Conservation (phyloP, 1,284 basidiomycete species). For the Entoloma clypeatum region DNA sequence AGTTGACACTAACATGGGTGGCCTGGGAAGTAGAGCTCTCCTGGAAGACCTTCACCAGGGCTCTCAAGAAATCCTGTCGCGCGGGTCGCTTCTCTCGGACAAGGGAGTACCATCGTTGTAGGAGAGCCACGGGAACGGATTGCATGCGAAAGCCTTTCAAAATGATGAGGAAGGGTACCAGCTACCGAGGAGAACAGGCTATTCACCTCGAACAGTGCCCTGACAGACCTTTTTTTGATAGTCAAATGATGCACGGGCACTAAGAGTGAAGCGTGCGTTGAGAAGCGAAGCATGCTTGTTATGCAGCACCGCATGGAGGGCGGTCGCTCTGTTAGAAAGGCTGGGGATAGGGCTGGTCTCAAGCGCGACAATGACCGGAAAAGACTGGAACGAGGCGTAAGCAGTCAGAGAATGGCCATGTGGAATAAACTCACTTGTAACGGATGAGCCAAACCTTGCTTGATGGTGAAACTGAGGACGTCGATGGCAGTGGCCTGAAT, state of each 20-base stretch:
- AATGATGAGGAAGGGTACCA: slow-evolving; percentile 1
- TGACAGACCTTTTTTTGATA: slow-evolving; percentile 68
- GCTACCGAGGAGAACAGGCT: neutral
- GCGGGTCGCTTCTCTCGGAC: slow-evolving; percentile 85
- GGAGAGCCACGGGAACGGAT: slow-evolving; percentile 61
- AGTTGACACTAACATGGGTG: slow-evolving; percentile 38
- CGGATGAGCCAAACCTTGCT: slow-evolving; percentile 94
- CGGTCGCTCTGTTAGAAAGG: slow-evolving; percentile 73
- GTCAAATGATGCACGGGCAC: slow-evolving; percentile 75
- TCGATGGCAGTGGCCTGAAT: slow-evolving; percentile 88
- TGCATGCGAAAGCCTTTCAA: slow-evolving; percentile 58
- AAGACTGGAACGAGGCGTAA: slow-evolving; percentile 51
- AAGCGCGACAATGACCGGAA: slow-evolving; percentile 89
- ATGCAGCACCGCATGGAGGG: slow-evolving; percentile 80
- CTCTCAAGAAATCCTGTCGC: slow-evolving; percentile 83
- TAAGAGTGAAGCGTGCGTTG: slow-evolving; percentile 80
- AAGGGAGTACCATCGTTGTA: slow-evolving; percentile 89
- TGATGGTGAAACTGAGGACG: slow-evolving; percentile 88
- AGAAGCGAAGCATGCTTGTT: slow-evolving; percentile 88
- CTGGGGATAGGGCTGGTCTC: slow-evolving; percentile 73
- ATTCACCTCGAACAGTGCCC: slow-evolving; percentile 47
- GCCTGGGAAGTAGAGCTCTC: slow-evolving; percentile 44
- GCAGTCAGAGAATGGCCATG: neutral
- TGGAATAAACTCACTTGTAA: slow-evolving; percentile 63
- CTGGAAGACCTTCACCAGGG: slow-evolving; percentile 80